Conservation (phyloP, 1,284 basidiomycete genomes). For the Ganoderma resinaceum region DNA sequence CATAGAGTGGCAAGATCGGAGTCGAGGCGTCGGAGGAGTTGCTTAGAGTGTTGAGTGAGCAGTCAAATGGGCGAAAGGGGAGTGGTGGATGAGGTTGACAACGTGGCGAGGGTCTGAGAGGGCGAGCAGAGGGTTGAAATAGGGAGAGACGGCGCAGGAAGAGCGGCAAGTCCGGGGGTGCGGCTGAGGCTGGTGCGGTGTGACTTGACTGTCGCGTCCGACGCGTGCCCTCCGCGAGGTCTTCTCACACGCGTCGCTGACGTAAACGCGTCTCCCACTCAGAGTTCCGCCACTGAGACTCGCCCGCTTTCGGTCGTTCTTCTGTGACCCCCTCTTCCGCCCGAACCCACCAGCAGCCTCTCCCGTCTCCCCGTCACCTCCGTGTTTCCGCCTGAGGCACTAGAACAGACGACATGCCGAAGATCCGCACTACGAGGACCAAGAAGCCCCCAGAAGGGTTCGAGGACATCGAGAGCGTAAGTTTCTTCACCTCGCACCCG, state of each 20-base stretch:
- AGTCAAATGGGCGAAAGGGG: background rate
- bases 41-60: background rate
- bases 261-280: conserved; percentile 23
- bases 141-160: conserved; percentile 25
- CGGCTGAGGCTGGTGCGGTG: no score
- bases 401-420: conserved; percentile 76
- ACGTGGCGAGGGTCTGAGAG: conserved; percentile 20
- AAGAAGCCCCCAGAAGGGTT: conserved; percentile 97
- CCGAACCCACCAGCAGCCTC: background rate
- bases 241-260: conserved; percentile 20
- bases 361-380: background rate
- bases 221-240: conserved; percentile 33
- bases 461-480: conserved; percentile 90
- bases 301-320: background rate
- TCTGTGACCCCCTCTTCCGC: conserved; percentile 5
- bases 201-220: conserved; percentile 32
- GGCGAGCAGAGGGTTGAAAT: conserved; percentile 23
- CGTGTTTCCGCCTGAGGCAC: background rate
- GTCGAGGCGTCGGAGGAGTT: background rate
- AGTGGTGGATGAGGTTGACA: conserved; percentile 9
- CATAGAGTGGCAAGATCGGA: conserved; percentile 13
- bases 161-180: conserved; percentile 10
- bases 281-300: no score
- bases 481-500: conserved; percentile 33
- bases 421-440: conserved; percentile 93